These are phyloP conservation scores for Clavariopsis aquatica DNA, from an alignment of 495 filamentous ascomycete species.

Conservation along the genomic window DNA sequence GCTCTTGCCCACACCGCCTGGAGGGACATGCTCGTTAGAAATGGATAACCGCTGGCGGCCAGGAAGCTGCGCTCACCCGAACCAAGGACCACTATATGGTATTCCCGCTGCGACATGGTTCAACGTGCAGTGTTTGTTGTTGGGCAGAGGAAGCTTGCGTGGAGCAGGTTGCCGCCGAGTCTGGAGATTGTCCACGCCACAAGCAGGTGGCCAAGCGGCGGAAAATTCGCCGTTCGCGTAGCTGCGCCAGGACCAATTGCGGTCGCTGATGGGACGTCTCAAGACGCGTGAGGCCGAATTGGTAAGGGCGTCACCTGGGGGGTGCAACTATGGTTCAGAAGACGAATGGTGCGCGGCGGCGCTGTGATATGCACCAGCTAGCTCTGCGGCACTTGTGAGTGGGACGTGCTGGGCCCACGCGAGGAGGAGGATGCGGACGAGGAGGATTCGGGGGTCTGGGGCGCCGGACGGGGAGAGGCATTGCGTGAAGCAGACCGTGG, in stretches of 20 bases:
- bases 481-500: slow-evolving; percentile 12
- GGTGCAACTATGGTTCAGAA: slow-evolving; percentile 20
- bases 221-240: slow-evolving; percentile 30
- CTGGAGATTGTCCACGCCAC: slow-evolving; percentile 24
- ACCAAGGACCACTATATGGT: slow-evolving; percentile 88
- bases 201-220: slow-evolving; percentile 24
- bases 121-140: slow-evolving; percentile 5
- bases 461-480: slow-evolving; percentile 1
- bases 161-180: slow-evolving; percentile 12
- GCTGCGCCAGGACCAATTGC: slow-evolving; percentile 30
- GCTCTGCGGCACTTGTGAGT: slow-evolving; percentile 27
- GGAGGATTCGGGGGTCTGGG: neutral
- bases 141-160: slow-evolving; percentile 7
- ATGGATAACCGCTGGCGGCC: neutral
- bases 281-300: slow-evolving; percentile 15
- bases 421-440: too few species aligned
- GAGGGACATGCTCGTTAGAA: slow-evolving; percentile 29
- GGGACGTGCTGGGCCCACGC: slow-evolving; percentile 15
- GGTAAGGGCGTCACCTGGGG: slow-evolving; percentile 15
- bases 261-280: slow-evolving; percentile 4
- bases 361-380: slow-evolving; percentile 23
- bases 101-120: slow-evolving; percentile 57
- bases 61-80: slow-evolving; percentile 60
- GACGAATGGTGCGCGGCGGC: slow-evolving; percentile 26
- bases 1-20: slow-evolving; percentile 96